Percentiles rank a stretch among this genome's conserved stretches.
These are phyloP conservation scores for Malassezia globosa DNA, from an alignment of 1,284 basidiomycete species.

Conservation along the genomic window DNA sequence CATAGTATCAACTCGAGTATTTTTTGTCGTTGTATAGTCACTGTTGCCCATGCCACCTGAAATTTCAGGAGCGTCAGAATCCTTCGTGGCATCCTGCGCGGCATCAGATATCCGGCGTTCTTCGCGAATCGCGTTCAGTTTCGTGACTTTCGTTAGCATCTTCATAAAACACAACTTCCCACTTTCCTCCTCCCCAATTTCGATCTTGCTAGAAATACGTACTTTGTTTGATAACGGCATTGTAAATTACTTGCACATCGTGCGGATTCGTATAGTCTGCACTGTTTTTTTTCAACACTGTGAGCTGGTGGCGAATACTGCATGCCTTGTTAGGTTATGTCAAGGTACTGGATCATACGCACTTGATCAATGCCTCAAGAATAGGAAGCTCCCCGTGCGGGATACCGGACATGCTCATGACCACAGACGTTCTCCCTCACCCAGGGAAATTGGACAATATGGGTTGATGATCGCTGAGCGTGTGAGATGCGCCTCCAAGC, in stretches of 20 bases:
- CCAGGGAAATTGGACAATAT: too few relatives aligned
- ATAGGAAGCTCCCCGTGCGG: conserved; percentile 65
- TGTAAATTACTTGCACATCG: conserved; percentile 87
- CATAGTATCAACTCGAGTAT: conserved; percentile 45
- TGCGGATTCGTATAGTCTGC: conserved; percentile 77
- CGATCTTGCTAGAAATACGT: conserved; percentile 18
- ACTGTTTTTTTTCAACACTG: conserved; percentile 76
- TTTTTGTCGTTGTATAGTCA: conserved; percentile 17
- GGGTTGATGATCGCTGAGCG: too few relatives aligned
- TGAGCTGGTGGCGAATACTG: conserved; percentile 74
- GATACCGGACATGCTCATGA: conserved; percentile 36
- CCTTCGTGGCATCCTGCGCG: conserved; percentile 10
- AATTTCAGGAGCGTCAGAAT: neutral
- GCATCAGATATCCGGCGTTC: conserved; percentile 26
- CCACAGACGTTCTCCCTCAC: too few relatives aligned
- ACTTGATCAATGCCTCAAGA: conserved; percentile 89
- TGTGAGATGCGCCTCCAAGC: too few relatives aligned
- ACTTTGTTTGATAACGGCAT: conserved; percentile 89
- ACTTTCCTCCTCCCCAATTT: too few relatives aligned
- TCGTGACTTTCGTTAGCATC: conserved; percentile 62
- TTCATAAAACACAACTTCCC: too few relatives aligned
- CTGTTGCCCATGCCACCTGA: conserved; percentile 5
- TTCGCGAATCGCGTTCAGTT: conserved; percentile 80
- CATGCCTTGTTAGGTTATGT: conserved; percentile 51
- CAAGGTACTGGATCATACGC: conserved; percentile 37